Evolutionary conservation across 495 filamentous ascomycete species (phyloP), one percentile per base, ranked within the genome.

Genomic region (Aspergillus steynii): DNA sequence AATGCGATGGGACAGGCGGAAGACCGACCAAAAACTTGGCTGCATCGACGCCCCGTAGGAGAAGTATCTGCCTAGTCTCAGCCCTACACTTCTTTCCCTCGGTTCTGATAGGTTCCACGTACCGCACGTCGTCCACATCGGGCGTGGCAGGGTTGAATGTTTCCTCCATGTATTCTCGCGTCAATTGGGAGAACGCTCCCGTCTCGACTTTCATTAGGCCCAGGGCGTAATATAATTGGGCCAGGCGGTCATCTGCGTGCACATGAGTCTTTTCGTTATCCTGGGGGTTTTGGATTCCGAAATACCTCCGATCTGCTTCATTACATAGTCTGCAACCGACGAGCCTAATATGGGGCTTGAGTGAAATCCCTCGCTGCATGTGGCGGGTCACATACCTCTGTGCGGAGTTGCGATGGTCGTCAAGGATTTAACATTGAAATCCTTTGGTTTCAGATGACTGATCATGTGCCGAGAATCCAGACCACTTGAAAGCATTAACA

Each of bases 401-500:
- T 99, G 95, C 4, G 95, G 95, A 31, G 89, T 90, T 15, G 91
- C 91, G 53, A 97, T 85, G 1, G 95, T 97, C 5, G 94, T 95
- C 51, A 97, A 80, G 4, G 92, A 95, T 45, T 85, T 73, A 7
- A 92, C 86, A 61, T 88, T 84, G 51, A 95, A 88, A 34, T 87
- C 82, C 4, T 81, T 77, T 5, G 90, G 93, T 55, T 83, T 83
- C 14, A 96, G 78, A 49, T 80, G 82, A 55, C 90, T 93, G 63
- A 97, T 90, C 92, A 97, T 96, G 72, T 96, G 96, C 68, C 94
- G 84, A 12, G 92, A 87, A 75, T 97, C 95, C 49, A 97, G 83
- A 4, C 95, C 95, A 32, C 94, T 90, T 63, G n/a, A 45, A 32
- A 4, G 26, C 3, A 61, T 77, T 57, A 76, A 70, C 53, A 53